Evolutionary conservation across 306 rosid genomes (phyloP).

Genomic region (Prunus mume): DNA sequence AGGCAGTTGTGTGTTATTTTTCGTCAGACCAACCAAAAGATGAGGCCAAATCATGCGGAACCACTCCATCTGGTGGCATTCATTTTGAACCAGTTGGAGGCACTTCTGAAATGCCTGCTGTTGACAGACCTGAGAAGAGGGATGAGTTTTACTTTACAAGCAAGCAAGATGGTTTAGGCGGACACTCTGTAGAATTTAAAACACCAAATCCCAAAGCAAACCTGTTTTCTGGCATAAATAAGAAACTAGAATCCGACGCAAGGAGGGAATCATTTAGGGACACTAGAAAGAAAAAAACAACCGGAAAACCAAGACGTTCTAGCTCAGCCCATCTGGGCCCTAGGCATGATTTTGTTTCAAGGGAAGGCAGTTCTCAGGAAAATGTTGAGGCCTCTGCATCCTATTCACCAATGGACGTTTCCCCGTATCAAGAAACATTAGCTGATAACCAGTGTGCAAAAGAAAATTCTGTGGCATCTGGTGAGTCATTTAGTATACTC

Average conservation of each 20-base stretch:
- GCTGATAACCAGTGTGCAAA: constrained; percentile 44
- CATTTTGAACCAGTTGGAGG: constrained; percentile 37
- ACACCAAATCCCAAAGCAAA: constrained; percentile 38
- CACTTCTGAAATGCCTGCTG: constrained; percentile 24
- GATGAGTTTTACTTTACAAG: constrained; percentile 49
- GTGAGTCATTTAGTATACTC: constrained; percentile 45
- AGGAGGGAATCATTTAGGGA: constrained; percentile 49
- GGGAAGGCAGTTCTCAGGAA: constrained; percentile 44
- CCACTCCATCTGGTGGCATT: constrained; percentile 21
- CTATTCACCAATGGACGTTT: constrained; percentile 89
- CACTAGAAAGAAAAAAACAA: constrained; percentile 46
- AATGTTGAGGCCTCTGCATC: constrained; percentile 42
- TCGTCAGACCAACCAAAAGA: constrained; percentile 22
- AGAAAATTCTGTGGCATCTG: constrained; percentile 62
- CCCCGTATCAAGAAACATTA: constrained; percentile 77
- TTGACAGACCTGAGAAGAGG: constrained; percentile 20
- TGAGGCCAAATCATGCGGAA: constrained; percentile 26
- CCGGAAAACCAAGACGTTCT: constrained; percentile 45
- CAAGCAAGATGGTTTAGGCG: constrained; percentile 38
- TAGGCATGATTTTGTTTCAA: constrained; percentile 46
- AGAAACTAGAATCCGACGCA: constrained; percentile 44
- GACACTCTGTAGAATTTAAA: constrained; percentile 59
- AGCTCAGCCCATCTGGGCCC: constrained; percentile 38
- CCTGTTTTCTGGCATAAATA: constrained; percentile 32
- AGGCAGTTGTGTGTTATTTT: constrained; percentile 24